These are phyloP conservation scores for Populus tremula DNA, from an alignment of 345 rosid species.

Conservation along the genomic window DNA sequence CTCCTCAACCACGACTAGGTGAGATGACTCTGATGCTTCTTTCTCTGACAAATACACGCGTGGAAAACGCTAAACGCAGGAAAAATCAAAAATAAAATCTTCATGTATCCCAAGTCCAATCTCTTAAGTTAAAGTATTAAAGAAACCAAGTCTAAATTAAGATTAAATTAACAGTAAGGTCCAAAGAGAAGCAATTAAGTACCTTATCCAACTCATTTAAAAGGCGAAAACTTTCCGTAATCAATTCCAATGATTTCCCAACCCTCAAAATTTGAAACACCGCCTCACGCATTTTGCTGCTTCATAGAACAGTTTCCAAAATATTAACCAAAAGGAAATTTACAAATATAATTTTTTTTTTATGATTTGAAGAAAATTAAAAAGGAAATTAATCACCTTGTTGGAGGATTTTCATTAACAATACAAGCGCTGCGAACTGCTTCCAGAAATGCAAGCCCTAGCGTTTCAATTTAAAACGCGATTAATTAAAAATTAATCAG, in stretches of 20 bases:
- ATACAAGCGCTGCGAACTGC: slow-evolving; percentile 68
- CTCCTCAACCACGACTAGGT: slow-evolving; percentile 47
- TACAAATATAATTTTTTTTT: neutral
- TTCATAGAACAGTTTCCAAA: slow-evolving; percentile 17
- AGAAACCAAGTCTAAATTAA: neutral
- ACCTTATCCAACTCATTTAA: slow-evolving; percentile 66
- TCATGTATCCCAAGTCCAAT: neutral
- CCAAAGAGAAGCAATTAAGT: neutral
- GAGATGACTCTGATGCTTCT: slow-evolving; percentile 14
- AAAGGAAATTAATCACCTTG: slow-evolving; percentile 35
- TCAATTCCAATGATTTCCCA: slow-evolving; percentile 61
- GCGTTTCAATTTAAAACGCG: neutral
- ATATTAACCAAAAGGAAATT: neutral
- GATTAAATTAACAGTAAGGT: neutral
- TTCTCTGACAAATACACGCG: slow-evolving; percentile 32
- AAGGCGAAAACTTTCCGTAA: slow-evolving; percentile 69
- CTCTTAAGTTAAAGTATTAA: neutral
- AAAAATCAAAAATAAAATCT: neutral
- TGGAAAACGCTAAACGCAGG: slow-evolving; percentile 47
- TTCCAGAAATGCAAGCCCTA: slow-evolving; percentile 70
- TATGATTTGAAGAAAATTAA: neutral
- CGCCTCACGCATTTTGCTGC: slow-evolving; percentile 79
- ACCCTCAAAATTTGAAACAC: slow-evolving; percentile 58
- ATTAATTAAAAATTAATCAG: neutral
- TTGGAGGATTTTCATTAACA: slow-evolving; percentile 52